Conservation (phyloP, 2,329 filamentous ascomycete species). For the Apiospora rasikravindrae region DNA sequence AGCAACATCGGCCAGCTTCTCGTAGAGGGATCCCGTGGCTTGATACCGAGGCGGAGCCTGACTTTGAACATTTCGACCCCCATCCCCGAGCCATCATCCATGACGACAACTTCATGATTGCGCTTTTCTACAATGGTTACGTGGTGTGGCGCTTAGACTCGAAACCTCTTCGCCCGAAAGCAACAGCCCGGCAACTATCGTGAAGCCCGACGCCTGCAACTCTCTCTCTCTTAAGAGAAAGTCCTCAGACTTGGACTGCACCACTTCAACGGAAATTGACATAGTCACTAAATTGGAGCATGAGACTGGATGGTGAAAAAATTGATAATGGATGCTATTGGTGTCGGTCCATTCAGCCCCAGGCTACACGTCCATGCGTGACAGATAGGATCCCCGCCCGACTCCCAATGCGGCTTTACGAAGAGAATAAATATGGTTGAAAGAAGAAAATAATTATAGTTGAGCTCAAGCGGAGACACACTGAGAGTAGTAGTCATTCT, state of each 20-base stretch:
- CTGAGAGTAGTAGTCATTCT: constrained; percentile 15
- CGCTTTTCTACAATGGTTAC: neutral
- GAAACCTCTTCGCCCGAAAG: neutral
- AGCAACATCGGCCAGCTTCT: neutral
- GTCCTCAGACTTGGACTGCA: neutral
- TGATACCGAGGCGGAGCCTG: neutral
- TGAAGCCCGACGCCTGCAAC: neutral
- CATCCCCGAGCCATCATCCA: constrained; percentile 6
- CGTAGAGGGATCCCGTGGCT: neutral
- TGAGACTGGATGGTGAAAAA: neutral
- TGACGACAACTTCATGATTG: neutral
- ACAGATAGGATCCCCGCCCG: neutral
- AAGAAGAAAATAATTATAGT: too few relatives aligned
- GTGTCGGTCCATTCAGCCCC: neutral
- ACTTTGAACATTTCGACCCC: neutral
- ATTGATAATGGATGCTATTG: neutral
- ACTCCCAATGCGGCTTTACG: neutral
- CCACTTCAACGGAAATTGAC: neutral
- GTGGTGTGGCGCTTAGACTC: constrained; percentile 2
- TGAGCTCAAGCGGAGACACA: neutral
- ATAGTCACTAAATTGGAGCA: neutral
- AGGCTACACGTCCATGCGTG: neutral
- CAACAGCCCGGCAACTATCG: neutral
- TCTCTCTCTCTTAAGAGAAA: neutral
- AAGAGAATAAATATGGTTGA: neutral